Base-by-base conservation (phyloP, 2,329 filamentous ascomycete genomes). In the Verticillium klebahnii region DNA sequence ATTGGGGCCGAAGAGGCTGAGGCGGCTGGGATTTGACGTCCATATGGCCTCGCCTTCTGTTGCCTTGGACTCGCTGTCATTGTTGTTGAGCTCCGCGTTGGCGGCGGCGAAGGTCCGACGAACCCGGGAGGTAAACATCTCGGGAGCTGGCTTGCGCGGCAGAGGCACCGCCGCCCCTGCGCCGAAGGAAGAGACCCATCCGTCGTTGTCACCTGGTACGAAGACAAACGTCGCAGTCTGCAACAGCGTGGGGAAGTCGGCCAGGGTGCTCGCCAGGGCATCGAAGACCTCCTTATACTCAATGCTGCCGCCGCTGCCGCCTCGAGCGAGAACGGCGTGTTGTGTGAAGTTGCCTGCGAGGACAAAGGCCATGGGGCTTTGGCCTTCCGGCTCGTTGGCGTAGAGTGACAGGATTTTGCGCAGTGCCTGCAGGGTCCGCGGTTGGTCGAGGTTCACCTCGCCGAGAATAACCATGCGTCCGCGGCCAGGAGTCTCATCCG, bases 251-350 rank as follows among this genome's bases (percentile, higher is more conserved):
- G 92, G 92, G 70, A 92, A 98, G 67, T 98, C 93, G 8, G 91
- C 83, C 6, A 99, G 82, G 1, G 92, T 84, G 2, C 89, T 87
- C 3, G 95, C 94, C 14, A 99, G 84, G 9, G 88, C 86, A 76
- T 99, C 93, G 73, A 98, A 97, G 72, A 91, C 89, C 76, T 98
- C 95, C 78, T 98, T 98, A 79, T 97, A 98, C 76, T 96, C 93
- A 68, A 98, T 93, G 74, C 91, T 94, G 40, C 92, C 91, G 25
- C 89, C 89, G 40, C 87, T 89, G 31, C 87, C 86, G 60, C 90
- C 89, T 32, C 85, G 81, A 7, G 86, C 84, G 78, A 89, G 87
- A 66, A 89, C 83, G 34, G 87, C 85, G 60, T 88, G 80, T 60
- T 82, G 80, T 19, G 85, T 83, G 69, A 99, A 98, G 74, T 95